Percentiles rank a stretch among this genome's conserved stretches.
Conservation (phyloP, 441 rosid species). For the Daphne laureola region DNA sequence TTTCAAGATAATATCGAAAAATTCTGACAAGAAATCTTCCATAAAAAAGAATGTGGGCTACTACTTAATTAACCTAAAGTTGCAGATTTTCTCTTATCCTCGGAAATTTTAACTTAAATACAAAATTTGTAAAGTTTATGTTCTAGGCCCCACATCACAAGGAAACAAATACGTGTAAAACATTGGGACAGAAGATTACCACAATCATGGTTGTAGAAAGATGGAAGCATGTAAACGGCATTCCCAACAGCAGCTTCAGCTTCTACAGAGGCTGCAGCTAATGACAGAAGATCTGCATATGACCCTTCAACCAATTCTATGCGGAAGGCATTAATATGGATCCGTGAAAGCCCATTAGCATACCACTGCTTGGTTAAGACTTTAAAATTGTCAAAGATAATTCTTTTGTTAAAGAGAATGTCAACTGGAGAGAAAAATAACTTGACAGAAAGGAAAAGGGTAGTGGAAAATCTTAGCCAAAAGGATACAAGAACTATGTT, state of each 20-base stretch:
- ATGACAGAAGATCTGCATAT: constrained; percentile 68
- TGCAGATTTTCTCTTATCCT: too few species aligned
- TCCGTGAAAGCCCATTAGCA: constrained; percentile 48
- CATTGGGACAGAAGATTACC: too few species aligned
- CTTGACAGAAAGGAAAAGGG: constrained; percentile 5
- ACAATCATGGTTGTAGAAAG: constrained; percentile 53
- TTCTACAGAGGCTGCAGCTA: constrained; percentile 71
- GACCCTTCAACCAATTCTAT: constrained; percentile 60
- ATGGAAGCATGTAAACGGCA: constrained; percentile 80
- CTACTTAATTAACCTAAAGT: too few species aligned
- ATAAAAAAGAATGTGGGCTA: too few species aligned
- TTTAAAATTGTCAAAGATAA: constrained; percentile 40
- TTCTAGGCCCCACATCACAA: too few species aligned
- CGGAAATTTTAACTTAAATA: too few species aligned
- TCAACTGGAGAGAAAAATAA: too few species aligned
- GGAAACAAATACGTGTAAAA: too few species aligned
- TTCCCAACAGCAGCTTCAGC: constrained; percentile 78
- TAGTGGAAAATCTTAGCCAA: constrained; percentile 7
- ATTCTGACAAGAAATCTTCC: too few species aligned
- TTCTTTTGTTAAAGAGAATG: constrained; percentile 11
- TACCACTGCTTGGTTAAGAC: constrained; percentile 81
- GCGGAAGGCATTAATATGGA: constrained; percentile 77
- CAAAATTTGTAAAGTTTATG: too few species aligned
- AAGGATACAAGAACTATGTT: constrained; percentile 61
- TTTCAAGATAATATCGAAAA: too few species aligned